phyloP scores from a whole-genome alignment of 352 stramenopile species.

The Phytophthora cactorum region DNA sequence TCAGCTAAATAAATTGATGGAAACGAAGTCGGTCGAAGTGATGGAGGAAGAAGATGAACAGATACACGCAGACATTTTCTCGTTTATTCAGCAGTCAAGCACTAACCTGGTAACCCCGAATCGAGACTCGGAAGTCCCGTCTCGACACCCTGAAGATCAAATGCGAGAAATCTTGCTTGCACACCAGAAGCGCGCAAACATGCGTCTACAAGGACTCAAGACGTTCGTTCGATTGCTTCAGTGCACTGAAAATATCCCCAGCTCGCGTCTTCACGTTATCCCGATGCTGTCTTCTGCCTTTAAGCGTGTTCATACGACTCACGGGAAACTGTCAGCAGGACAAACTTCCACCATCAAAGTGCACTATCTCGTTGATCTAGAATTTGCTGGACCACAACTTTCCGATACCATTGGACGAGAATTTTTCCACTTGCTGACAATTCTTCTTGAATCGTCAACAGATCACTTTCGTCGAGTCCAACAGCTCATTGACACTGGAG shows the following conservation, averaged over 20 bases:
- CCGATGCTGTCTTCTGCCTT: slow-evolving; percentile 79
- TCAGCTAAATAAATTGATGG: slow-evolving; percentile 75
- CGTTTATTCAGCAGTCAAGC: slow-evolving; percentile 74
- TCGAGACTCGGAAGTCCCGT: not conserved
- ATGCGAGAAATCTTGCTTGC: slow-evolving; percentile 55
- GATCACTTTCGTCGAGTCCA: slow-evolving; percentile 48
- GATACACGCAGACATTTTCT: slow-evolving; percentile 83
- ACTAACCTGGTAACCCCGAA: slow-evolving; percentile 17
- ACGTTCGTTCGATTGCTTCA: slow-evolving; percentile 70
- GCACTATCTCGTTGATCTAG: slow-evolving; percentile 76
- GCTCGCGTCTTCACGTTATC: slow-evolving; percentile 73
- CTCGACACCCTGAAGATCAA: slow-evolving; percentile 45
- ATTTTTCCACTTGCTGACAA: slow-evolving; percentile 71
- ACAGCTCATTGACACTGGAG: slow-evolving; percentile 33
- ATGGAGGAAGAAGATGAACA: slow-evolving; percentile 89
- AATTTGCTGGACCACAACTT: slow-evolving; percentile 63
- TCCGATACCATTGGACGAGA: slow-evolving; percentile 54
- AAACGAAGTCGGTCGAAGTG: slow-evolving; percentile 71
- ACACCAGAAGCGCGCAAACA: slow-evolving; percentile 55
- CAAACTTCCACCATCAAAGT: slow-evolving; percentile 58
- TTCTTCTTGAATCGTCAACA: slow-evolving; percentile 56
- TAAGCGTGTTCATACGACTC: slow-evolving; percentile 45
- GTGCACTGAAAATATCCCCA: slow-evolving; percentile 60
- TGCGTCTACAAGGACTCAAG: slow-evolving; percentile 66
- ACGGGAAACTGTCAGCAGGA: slow-evolving; percentile 7